Evolutionary conservation across 805 yeast genomes (phyloP).

Genomic region (Pichia cabralensis): DNA sequence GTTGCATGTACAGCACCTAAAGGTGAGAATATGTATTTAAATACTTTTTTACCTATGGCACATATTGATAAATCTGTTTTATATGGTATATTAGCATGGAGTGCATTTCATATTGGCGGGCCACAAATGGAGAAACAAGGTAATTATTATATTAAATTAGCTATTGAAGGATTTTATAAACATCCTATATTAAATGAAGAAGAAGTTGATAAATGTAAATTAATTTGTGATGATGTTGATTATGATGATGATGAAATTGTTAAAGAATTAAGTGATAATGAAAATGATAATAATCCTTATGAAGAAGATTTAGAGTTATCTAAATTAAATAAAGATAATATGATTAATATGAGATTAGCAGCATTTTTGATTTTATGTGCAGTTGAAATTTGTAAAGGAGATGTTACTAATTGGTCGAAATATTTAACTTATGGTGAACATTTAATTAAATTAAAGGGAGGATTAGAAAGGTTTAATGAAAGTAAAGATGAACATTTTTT

Average conservation of each 20-base stretch:
- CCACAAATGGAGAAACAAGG: constrained; percentile 37
- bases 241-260: constrained; percentile 20
- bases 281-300: constrained; percentile 5
- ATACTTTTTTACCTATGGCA: constrained; percentile 46
- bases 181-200: constrained; percentile 23
- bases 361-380: constrained; percentile 59
- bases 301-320: constrained; percentile 7
- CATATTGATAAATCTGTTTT: constrained; percentile 40
- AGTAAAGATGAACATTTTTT: constrained; percentile 61
- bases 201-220: constrained; percentile 9
- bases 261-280: constrained; percentile 7
- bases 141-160: constrained; percentile 34
- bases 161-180: constrained; percentile 33
- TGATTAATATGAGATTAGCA: constrained; percentile 43
- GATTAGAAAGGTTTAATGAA: constrained; percentile 39
- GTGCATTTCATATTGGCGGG: constrained; percentile 42
- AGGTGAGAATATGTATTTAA: constrained; percentile 40
- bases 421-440: constrained; percentile 58
- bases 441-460: constrained; percentile 52
- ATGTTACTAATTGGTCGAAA: constrained; percentile 64
- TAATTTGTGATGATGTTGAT: constrained; percentile 20
- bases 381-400: constrained; percentile 80
- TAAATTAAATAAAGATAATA: constrained; percentile 21
- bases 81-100: constrained; percentile 45
- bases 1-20: constrained; percentile 40